Evolutionary conservation across 2,329 filamentous ascomycete genomes (phyloP), one percentile per base, ranked within the genome.

Genomic region (Falciphora oryzae): DNA sequence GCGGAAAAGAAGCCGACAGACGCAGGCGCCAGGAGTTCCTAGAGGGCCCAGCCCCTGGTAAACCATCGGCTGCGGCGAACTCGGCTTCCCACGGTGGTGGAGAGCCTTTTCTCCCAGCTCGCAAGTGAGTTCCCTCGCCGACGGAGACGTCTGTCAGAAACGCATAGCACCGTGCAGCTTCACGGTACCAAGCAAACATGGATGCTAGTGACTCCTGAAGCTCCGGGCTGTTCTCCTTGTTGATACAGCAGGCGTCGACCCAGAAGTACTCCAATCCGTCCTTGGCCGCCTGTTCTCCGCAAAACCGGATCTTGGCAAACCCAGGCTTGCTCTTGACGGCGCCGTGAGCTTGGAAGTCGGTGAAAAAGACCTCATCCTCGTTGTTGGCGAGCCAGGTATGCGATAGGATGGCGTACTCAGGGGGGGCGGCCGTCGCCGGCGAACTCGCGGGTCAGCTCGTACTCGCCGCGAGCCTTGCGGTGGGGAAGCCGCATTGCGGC

Each of bases 31-130:
- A 63, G n/a, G 25, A 63, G 61, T 25, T 65, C 61, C 29, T 65
- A 61, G 16, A 65, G 64, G 13, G 61, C 63, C 61, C 64, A 65
- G 13, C 64, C 64, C 3, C 64, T 28, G n/a, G 61, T 57, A 31
- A 63, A 65, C 61, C 64, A 61, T 31, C 64, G 56, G 2, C 64
- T 50, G n/a, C 38, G 25, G 28, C 32, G 18, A 16, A 63, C 18
- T 29, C 27, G 44, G 61, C 25, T 63, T 25, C 53, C 61, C 13
- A 31, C 28, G 28, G 22, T 27, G 28, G 50, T 50, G 53, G 18
- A n/a, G 32, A 25, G n/a, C n/a, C 28, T 13, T n/a, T 38, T 61
- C 32, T 56, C 31, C 8, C 32, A 18, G 10, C 25, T 13, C 14
- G 38, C 16, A 3, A 6, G 1, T 16, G 38, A 16, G 38, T 16